phyloP scores from a whole-genome alignment of 148 eudicot species.

The Vaccinium darrowii region DNA sequence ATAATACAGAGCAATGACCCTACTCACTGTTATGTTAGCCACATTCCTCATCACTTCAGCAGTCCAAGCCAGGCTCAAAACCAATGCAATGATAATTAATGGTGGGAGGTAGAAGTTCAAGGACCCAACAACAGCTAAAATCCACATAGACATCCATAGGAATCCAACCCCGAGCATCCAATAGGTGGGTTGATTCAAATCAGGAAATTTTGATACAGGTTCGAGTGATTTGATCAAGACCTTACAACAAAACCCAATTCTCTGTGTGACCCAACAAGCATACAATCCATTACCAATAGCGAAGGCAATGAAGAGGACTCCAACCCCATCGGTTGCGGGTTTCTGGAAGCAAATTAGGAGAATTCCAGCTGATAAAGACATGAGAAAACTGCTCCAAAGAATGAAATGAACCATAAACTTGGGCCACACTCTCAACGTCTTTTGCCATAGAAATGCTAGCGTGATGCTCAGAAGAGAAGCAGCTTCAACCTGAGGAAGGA shows the following conservation, averaged over 20 bases:
- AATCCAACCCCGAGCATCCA: slow-evolving; percentile 81
- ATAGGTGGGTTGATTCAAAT: slow-evolving; percentile 74
- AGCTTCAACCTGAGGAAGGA: slow-evolving; percentile 86
- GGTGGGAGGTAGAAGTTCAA: slow-evolving; percentile 74
- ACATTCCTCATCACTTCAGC: slow-evolving; percentile 97
- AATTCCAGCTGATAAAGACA: slow-evolving; percentile 78
- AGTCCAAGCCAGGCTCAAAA: slow-evolving; percentile 80
- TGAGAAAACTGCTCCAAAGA: slow-evolving; percentile 71
- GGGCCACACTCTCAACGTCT: slow-evolving; percentile 74
- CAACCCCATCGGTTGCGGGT: slow-evolving; percentile 71
- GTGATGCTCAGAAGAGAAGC: slow-evolving; percentile 75
- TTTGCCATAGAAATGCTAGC: slow-evolving; percentile 82
- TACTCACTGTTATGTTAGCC: slow-evolving; percentile 78
- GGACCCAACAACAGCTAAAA: slow-evolving; percentile 80
- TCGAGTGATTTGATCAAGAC: slow-evolving; percentile 72
- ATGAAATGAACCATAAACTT: slow-evolving; percentile 84
- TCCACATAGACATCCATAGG: slow-evolving; percentile 89
- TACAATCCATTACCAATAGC: slow-evolving; percentile 87
- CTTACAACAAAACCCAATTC: slow-evolving; percentile 61
- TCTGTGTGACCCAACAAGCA: slow-evolving; percentile 84
- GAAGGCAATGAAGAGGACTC: slow-evolving; percentile 58
- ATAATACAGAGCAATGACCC: slow-evolving; percentile 85
- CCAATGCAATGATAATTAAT: slow-evolving; percentile 52
- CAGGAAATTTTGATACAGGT: slow-evolving; percentile 69
- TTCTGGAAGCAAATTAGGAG: slow-evolving; percentile 85